phyloP scores from a whole-genome alignment of 768 basidiomycete genomes.

The Pleurotus giganteus region DNA sequence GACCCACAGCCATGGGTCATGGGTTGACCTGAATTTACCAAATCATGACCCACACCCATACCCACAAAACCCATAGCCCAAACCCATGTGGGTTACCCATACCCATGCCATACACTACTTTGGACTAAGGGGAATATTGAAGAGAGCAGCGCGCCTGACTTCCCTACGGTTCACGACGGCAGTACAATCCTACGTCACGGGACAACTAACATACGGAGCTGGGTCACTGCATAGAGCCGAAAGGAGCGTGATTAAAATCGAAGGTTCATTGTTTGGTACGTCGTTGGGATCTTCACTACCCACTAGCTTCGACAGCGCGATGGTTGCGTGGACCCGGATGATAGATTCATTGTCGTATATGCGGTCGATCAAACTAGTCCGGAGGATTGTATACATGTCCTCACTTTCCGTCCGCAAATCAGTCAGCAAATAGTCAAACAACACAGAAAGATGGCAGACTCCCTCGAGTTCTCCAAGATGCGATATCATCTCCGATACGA shows the following conservation, averaged over 20 bases:
- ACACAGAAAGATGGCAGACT: conserved; percentile 26
- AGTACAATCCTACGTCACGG: not conserved
- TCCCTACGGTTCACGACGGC: conserved; percentile 55
- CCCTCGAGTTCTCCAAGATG: conserved; percentile 89
- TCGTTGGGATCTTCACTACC: conserved; percentile 65
- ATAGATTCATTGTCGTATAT: conserved; percentile 80
- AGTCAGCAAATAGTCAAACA: too few species aligned
- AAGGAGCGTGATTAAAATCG: conserved; percentile 63
- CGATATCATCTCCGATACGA: conserved; percentile 84
- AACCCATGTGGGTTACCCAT: too few species aligned
- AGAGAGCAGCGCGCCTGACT: conserved; percentile 86
- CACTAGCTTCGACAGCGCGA: conserved; percentile 77
- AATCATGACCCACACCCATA: too few species aligned
- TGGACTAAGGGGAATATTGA: conserved; percentile 70
- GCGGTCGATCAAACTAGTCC: conserved; percentile 68
- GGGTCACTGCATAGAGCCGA: conserved; percentile 73
- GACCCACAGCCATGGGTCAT: too few species aligned
- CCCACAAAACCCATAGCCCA: too few species aligned
- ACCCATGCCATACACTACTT: too few species aligned
- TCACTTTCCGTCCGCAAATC: too few species aligned
- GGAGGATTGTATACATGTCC: conserved; percentile 71
- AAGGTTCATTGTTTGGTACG: conserved; percentile 44
- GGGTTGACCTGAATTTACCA: too few species aligned
- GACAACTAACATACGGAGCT: conserved; percentile 46
- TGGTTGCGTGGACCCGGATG: conserved; percentile 82